phyloP scores from a whole-genome alignment of 2,329 filamentous ascomycete genomes.

The Aspergillus terreus region DNA sequence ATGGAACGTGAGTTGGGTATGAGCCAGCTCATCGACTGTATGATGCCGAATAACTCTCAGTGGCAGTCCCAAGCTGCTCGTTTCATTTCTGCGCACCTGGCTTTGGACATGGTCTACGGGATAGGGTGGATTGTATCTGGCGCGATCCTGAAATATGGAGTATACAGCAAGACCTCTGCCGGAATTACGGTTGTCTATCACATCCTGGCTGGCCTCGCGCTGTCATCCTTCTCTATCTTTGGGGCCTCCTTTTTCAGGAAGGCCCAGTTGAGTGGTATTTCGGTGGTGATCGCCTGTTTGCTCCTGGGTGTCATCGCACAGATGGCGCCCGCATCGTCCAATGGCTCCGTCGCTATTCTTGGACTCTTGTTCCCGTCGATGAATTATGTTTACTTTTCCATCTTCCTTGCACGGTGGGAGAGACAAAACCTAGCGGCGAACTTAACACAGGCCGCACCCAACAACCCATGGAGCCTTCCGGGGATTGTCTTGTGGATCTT shows the following conservation, averaged over 20 bases:
- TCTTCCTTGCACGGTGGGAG: slow-evolving; percentile 75
- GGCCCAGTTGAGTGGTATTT: slow-evolving; percentile 82
- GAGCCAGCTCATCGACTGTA: slow-evolving; percentile 82
- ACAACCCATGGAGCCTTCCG: slow-evolving; percentile 64
- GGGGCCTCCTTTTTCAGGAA: slow-evolving; percentile 81
- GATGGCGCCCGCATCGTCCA: slow-evolving; percentile 58
- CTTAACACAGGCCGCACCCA: slow-evolving; percentile 59
- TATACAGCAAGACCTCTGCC: slow-evolving; percentile 62
- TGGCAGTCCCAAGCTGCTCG: slow-evolving; percentile 77
- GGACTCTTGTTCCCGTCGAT: slow-evolving; percentile 80
- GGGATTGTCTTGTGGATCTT: slow-evolving; percentile 77
- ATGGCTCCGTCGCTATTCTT: slow-evolving; percentile 63
- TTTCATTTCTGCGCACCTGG: slow-evolving; percentile 73
- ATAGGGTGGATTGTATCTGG: slow-evolving; percentile 80
- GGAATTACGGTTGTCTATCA: slow-evolving; percentile 70
- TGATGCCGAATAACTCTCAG: slow-evolving; percentile 72
- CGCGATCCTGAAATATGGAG: slow-evolving; percentile 57
- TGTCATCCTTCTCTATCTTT: slow-evolving; percentile 77
- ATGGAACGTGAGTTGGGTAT: slow-evolving; percentile 83
- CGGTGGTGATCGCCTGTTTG: slow-evolving; percentile 67
- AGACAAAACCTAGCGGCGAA: slow-evolving; percentile 57
- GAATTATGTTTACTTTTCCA: slow-evolving; percentile 79
- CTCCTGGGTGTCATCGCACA: slow-evolving; percentile 80
- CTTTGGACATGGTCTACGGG: slow-evolving; percentile 75
- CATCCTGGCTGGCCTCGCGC: slow-evolving; percentile 69